Conservation (phyloP, 208 protist genomes). For the Kentomonas sorsogonicus region DNA sequence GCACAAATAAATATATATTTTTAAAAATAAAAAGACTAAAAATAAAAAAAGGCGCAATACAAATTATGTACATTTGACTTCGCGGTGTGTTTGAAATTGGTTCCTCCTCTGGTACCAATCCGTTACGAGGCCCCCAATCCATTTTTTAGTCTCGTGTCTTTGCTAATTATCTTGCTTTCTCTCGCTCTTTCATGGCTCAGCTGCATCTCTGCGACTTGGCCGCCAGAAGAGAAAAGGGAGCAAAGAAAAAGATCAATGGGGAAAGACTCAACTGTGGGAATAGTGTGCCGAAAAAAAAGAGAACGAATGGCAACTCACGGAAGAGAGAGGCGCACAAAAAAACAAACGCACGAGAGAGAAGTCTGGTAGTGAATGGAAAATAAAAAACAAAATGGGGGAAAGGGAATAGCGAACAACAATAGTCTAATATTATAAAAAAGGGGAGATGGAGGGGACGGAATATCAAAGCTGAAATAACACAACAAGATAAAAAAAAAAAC, state of each 20-base stretch:
- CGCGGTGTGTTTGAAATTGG: background rate
- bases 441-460: background rate
- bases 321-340: too few species aligned
- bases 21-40: too few species aligned
- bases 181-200: background rate
- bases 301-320: too few species aligned
- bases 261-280: background rate
- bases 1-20: too few species aligned
- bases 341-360: too few species aligned
- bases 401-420: too few species aligned
- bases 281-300: background rate
- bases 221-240: constrained; percentile 2
- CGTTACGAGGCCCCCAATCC: too few species aligned
- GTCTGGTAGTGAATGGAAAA: too few species aligned
- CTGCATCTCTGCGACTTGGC: constrained; percentile 3
- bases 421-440: too few species aligned
- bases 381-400: too few species aligned
- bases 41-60: background rate
- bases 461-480: background rate
- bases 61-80: background rate
- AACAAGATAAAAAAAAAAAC: background rate
- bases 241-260: background rate
- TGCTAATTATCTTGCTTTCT: constrained; percentile 1
- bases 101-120: background rate
- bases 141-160: constrained; percentile 5